Base-by-base conservation (phyloP, 1,284 basidiomycete species). In the Athelia sp. region DNA sequence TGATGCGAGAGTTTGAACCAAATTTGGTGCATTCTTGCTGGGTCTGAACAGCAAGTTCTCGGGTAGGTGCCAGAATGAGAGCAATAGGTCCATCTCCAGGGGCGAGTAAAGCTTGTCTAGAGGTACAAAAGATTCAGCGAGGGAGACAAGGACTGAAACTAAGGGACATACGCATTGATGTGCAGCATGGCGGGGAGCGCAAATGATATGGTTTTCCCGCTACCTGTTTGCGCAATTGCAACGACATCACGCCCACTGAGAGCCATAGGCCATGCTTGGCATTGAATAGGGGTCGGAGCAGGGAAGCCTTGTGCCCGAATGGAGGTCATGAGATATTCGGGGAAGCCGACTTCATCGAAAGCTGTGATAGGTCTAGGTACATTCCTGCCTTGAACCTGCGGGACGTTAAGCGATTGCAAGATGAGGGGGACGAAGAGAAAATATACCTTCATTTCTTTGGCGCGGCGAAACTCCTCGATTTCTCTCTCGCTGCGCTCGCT, bases 11-110 rank as follows among this genome's bases (percentile, higher is more conserved):
- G 62, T 96, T 97, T 46, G 92, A 81, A 24, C 95, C 95, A 61
- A 98, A 99, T 71, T 98, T 98, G 59, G 92, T 91, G 75, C 95
- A 98, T 70, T 99, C 96, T 62, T 94, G 91, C 69, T 99, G 97
- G 55, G 96, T 99, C 73, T 99, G 96, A 50, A 98, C 95, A 44
- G 97, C 97, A 51, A 99, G 82, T 73, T 99, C 96, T 75, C 96
- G 92, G 49, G 96, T 99, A 32, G 96, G 96, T 14, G 96, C 97
- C 51, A 99, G 83, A 53, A 99, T 92, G 50, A 99, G 83, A 29
- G 93, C 96, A 56, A 99, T 98, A 24, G 96, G 96, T 23, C 96
- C 96, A 69, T 99, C 97, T 24, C 96, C 96, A 45, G 95, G 89
- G 2, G 90, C 70, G 57, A 99, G 78, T 46, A 99, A 81, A 9